Base-by-base conservation (phyloP, 2,329 filamentous ascomycete species). In the Phialophora macrospora region DNA sequence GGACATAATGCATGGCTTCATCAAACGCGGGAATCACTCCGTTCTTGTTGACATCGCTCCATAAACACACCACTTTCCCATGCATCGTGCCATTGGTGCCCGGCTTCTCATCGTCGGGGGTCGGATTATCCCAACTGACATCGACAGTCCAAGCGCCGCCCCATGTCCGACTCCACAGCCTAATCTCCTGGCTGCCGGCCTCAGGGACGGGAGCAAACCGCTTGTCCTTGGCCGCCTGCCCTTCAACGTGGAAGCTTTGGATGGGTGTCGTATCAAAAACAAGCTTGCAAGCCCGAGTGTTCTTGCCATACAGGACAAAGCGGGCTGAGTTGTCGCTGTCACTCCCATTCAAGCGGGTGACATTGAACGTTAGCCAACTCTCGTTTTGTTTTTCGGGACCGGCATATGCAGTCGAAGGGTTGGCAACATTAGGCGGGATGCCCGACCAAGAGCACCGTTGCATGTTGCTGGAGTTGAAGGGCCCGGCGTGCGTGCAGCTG, bases 161-260 rank as follows among this genome's bases (percentile, higher is more conserved):
- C 89, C 92, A 97, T 41, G 88, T 86, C 38, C 95, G 85, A 70
- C 91, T 90, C 90, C 93, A 97, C 11, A 98, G 83, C 65, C 89
- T 85, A 60, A 97, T 83, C 66, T 89, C 86, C 49, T 82, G 83
- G 63, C 90, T 83, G 0, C 90, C 91, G 12, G 83, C 82, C 7
- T 86, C 81, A 0, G 87, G 85, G 5, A 87, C 84, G 51, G 84
- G 80, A 20, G 88, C 85, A 75, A 92, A 92, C 52, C 90, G 85
- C 26, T 83, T 79, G 73, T 91, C 86, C 68, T 85, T 84, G 26
- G 82, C 77, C 1, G 81, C 81, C 30, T 84, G 85, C 60, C 86
- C 89, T 14, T 83, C 79, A 38, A 97, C 85, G 20, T 79, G 77
- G 72, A 96, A 87, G 57, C 82, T 82, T 3, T 80, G 82, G 61